Evolutionary conservation across 371 early-diverging fungal species (phyloP).

Genomic region (Edhazardia aedis): DNA sequence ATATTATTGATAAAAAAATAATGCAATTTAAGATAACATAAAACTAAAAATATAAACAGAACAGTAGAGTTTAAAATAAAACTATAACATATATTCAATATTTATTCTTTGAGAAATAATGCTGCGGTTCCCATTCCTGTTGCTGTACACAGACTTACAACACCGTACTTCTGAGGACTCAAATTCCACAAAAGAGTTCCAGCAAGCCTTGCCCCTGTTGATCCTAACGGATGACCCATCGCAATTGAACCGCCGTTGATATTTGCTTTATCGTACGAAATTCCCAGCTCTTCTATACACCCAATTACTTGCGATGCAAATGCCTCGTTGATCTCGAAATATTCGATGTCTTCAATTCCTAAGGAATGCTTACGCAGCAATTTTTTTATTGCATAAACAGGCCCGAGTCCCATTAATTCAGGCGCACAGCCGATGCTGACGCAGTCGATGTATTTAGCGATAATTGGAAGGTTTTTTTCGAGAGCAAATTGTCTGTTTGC

Average conservation of each 20-base stretch:
- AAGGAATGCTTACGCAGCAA: slow-evolving; percentile 55
- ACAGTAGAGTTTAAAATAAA: too few relatives aligned
- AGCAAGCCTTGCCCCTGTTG: slow-evolving; percentile 80
- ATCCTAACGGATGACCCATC: slow-evolving; percentile 63
- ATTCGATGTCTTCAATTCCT: slow-evolving; percentile 52
- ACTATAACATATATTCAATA: neutral
- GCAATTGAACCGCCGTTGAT: slow-evolving; percentile 91
- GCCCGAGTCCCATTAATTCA: slow-evolving; percentile 76
- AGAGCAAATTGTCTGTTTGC: slow-evolving; percentile 71
- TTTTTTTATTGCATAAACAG: slow-evolving; percentile 30
- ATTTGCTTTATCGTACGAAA: slow-evolving; percentile 68
- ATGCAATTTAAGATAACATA: too few relatives aligned
- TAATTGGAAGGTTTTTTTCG: slow-evolving; percentile 58
- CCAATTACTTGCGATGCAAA: slow-evolving; percentile 85
- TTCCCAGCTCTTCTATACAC: slow-evolving; percentile 60
- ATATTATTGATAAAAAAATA: too few relatives aligned
- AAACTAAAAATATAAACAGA: too few relatives aligned
- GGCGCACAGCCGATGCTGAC: slow-evolving; percentile 76
- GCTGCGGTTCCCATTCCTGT: slow-evolving; percentile 82
- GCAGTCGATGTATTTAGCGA: slow-evolving; percentile 66
- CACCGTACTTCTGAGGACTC: slow-evolving; percentile 60
- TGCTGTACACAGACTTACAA: slow-evolving; percentile 76
- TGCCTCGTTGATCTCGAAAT: slow-evolving; percentile 63
- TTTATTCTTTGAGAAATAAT: neutral
- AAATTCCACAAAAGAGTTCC: slow-evolving; percentile 74